These are phyloP conservation scores for Ambrosiella beaveri DNA, from an alignment of 2,329 filamentous ascomycete species.

Conservation along the genomic window DNA sequence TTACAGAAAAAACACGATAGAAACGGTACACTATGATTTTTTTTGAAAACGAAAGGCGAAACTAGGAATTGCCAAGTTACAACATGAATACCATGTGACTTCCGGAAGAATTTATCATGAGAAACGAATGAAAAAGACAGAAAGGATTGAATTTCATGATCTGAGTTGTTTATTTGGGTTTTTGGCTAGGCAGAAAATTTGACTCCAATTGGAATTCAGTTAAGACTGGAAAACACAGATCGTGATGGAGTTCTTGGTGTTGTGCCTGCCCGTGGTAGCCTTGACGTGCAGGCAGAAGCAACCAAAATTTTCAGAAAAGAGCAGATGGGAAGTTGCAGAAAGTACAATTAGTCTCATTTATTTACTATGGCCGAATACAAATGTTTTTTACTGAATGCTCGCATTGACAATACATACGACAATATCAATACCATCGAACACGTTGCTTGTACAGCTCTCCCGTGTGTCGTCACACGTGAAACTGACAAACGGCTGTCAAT, in stretches of 20 bases:
- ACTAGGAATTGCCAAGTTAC: too few species aligned
- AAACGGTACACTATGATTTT: too few species aligned
- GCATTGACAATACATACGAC: too few species aligned
- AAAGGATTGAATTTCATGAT: too few species aligned
- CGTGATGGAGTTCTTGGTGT: neutral
- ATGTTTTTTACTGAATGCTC: neutral
- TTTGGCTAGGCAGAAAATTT: neutral
- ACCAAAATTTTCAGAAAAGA: neutral
- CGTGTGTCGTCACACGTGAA: slow-evolving; percentile 4
- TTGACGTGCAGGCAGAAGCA: neutral
- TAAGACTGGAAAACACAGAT: neutral
- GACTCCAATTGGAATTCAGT: neutral
- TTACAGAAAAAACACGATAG: too few species aligned
- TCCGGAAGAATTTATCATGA: too few species aligned
- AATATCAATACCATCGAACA: neutral
- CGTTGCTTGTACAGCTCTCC: neutral
- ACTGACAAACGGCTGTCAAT: neutral
- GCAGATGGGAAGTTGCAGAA: neutral
- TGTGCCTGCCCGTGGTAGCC: neutral
- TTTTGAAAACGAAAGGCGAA: too few species aligned
- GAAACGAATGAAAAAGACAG: too few species aligned
- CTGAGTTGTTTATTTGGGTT: neutral
- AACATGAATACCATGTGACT: too few species aligned
- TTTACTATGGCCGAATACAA: too few species aligned
- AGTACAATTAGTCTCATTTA: too few species aligned